These are phyloP conservation scores for Haplographium delicatum DNA, from an alignment of 495 filamentous ascomycete species.

Conservation along the genomic window DNA sequence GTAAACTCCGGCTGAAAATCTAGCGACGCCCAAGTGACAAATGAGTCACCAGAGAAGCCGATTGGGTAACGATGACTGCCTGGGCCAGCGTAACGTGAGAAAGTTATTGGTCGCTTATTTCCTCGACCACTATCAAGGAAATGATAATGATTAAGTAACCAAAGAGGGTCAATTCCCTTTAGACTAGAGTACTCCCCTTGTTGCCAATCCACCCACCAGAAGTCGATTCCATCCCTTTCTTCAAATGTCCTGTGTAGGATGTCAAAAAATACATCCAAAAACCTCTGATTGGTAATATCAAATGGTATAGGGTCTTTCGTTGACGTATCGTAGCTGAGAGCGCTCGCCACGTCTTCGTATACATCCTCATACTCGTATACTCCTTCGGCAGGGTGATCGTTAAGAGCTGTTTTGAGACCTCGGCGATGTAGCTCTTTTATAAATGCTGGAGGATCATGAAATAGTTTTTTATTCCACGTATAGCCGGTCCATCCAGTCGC, in stretches of 20 bases:
- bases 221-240: slow-evolving; percentile 43
- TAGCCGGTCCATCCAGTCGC: slow-evolving; percentile 53
- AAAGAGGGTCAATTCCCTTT: slow-evolving; percentile 53
- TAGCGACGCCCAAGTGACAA: slow-evolving; percentile 50
- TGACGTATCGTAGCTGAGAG: slow-evolving; percentile 38
- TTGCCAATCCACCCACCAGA: slow-evolving; percentile 64
- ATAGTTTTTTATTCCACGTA: slow-evolving; percentile 51
- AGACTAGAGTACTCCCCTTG: slow-evolving; percentile 46
- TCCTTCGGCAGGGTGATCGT: slow-evolving; percentile 53
- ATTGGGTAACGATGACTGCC: slow-evolving; percentile 56
- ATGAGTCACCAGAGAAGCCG: slow-evolving; percentile 54
- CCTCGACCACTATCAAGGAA: slow-evolving; percentile 42
- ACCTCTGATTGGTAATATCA: slow-evolving; percentile 44
- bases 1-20: slow-evolving; percentile 59
- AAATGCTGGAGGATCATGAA: slow-evolving; percentile 45
- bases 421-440: slow-evolving; percentile 37
- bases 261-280: slow-evolving; percentile 51
- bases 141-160: slow-evolving; percentile 58
- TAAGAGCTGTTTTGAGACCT: slow-evolving; percentile 42
- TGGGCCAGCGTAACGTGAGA: slow-evolving; percentile 54
- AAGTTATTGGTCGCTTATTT: slow-evolving; percentile 24
- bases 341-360: slow-evolving; percentile 46
- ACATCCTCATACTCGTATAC: slow-evolving; percentile 45
- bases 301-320: slow-evolving; percentile 45
- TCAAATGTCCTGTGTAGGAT: slow-evolving; percentile 47